Base-by-base conservation (phyloP, 441 rosid species). In the Pelargonium fulgidum region DNA sequence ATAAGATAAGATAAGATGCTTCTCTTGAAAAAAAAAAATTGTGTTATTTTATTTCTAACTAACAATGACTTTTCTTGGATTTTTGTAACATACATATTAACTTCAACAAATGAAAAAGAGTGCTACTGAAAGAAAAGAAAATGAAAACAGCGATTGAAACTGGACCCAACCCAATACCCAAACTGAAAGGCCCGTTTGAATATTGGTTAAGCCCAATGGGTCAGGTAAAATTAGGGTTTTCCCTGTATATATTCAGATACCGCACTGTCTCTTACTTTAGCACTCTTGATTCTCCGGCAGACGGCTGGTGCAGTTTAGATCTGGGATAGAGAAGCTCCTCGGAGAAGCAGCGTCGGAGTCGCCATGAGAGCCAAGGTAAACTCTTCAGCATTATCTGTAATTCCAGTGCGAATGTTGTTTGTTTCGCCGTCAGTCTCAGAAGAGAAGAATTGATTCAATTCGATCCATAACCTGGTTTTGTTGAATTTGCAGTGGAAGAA, bases 281-380 rank as follows among this genome's bases (percentile, higher is more conserved):
- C 16, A 13, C 58, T n/a, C 16, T 3, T 6, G 17, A 20, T 54
- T 54, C 61, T 54, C 7, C 61, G 29, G 29, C 29, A 2, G 29
- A 24, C 29, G 7, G 22, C 61, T 6, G 24, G 22, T 16, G 61
- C 61, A 56, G 62, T 0, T 56, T 7, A 22, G 62, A 56, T 19
- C 62, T 56, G 24, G 62, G 62, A 14, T 50, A 50, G 58, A 14
- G 19, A 0, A 50, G 14, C 7, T 14, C 58, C 58, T 50, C 16
- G 58, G 58, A 56, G 62, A 17, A 56, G 62, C 2, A 17, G 19
- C 62, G 62, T 7, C 62, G 16, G 54, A 39, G 56, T 64, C 62
- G 56, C 67, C 68, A 81, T 81, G 85, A 79, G 82, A 74, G 85
- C 85, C 17, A 81, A 81, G 85, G 85, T 79, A 72, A 13, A 3